A percentile compares a stretch with the other conserved stretches of the same genome.
phyloP scores from a whole-genome alignment of 202 grass and related monocot genomes.

The Elaeis oleifera region DNA sequence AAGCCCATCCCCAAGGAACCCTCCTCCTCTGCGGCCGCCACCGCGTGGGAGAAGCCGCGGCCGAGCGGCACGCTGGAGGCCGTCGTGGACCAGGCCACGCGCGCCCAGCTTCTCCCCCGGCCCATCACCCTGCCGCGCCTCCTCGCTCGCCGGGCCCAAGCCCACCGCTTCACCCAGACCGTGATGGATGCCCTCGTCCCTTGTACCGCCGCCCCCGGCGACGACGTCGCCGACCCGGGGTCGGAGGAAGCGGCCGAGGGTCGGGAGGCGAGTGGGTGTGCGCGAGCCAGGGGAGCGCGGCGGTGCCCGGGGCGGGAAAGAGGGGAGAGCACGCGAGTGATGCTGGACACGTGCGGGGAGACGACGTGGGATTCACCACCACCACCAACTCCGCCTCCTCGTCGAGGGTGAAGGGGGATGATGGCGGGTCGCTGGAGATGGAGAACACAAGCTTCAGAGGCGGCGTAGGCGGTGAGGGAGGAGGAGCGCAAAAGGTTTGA shows the following conservation, averaged over 20 bases:
- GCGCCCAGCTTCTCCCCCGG: constrained; percentile 23
- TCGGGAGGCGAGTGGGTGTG: constrained; percentile 37
- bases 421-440: constrained; percentile 56
- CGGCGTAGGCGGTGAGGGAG: constrained; percentile 2
- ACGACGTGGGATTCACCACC: constrained; percentile 30
- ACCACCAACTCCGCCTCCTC: constrained; percentile 50
- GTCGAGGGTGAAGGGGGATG: constrained; percentile 13
- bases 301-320: constrained; percentile 10
- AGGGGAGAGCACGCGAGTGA: constrained; percentile 35
- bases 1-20: constrained; percentile 34
- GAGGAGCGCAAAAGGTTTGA: too few relatives aligned
- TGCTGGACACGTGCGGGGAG: constrained; percentile 33
- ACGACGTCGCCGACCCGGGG: constrained; percentile 4
- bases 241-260: constrained; percentile 33
- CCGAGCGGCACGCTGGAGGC: constrained; percentile 62
- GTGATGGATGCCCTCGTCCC: constrained; percentile 56
- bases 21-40: not conserved
- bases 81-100: constrained; percentile 66
- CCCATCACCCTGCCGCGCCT: not conserved
- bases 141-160: not conserved
- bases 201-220: not conserved
- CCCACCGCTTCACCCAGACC: not conserved
- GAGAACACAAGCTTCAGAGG: constrained; percentile 53
- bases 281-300: constrained; percentile 65
- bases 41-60: constrained; percentile 2